Base-by-base conservation (phyloP, 1,139 yeast genomes). In the Taphrina confusa region DNA sequence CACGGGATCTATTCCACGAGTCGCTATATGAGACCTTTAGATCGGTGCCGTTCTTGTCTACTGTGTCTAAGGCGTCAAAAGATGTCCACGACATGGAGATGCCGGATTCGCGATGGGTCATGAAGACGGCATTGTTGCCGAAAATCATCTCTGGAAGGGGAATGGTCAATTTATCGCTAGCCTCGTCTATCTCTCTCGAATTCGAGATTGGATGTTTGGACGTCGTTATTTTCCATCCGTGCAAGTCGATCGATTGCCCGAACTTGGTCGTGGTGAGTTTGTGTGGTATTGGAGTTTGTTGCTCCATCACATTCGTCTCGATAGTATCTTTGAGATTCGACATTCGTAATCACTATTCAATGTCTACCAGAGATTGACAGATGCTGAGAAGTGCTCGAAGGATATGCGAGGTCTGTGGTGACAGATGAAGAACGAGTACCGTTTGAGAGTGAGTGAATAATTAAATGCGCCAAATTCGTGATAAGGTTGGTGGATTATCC, bases 81-180 rank as follows among this genome's bases (percentile, higher is more conserved):
- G 96, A 85, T 69, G 86, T 84, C 73, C 91, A 90, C 57, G 77
- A 78, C 14, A 91, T 76, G 3, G 71, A 66, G 71, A 82, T 80
- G 2, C 80, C 68, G 34, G 74, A 67, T 33, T 66, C 63, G 14
- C 68, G 65, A 66, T 80, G 77, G 66, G 70, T 70, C 6, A 88
- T 70, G 56, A 76, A 77, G n/a, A 90, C 83, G 63, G 74, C 73
- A 70, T 87, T 91, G 66, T 87, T 83, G n/a, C 97, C 97, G 74
- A 92, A 92, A 14, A 92, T 90, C 98, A 92, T 92, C 70, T 92
- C 99, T 0, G 99, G 99, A 57, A 92, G 74, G 0, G 97, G 96
- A 66, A 92, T 82, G 9, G 83, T 82, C 62, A 85, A 78, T 60
- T 80, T 72, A 4, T 79, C 81, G 62, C 82, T 85, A 66, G 85